Evolutionary conservation across 2,329 filamentous ascomycete genomes (phyloP).

Genomic region (Fusarium metavorans): DNA sequence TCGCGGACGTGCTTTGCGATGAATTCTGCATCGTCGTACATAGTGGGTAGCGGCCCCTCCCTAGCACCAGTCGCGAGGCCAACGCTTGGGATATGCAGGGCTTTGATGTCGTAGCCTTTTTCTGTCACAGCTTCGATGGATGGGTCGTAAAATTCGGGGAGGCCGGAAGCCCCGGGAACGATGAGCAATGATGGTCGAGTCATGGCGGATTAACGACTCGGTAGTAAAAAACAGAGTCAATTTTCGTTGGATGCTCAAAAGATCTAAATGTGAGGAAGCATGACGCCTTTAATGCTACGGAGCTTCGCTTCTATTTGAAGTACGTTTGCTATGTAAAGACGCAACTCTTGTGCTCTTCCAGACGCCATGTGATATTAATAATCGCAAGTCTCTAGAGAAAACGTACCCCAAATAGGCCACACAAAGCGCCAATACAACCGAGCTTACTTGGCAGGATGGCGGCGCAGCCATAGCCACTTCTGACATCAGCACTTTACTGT

Average conservation of each 20-base stretch:
- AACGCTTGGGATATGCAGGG: slow-evolving; percentile 10
- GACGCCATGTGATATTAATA: not conserved
- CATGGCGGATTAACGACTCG: not conserved
- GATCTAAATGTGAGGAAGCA: not conserved
- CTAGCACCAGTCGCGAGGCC: slow-evolving; percentile 3
- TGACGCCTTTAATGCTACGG: not conserved
- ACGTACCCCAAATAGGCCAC: not conserved
- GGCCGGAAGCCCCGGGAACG: slow-evolving; percentile 8
- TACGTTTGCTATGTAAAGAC: not conserved
- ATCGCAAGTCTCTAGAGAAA: not conserved
- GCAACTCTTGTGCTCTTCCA: not conserved
- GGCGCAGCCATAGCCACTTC: not conserved
- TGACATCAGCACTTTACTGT: not conserved
- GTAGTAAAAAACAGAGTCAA: not conserved
- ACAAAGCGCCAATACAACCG: not conserved
- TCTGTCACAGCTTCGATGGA: slow-evolving; percentile 2
- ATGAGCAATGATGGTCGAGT: slow-evolving; percentile 2
- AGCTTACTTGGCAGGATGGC: not conserved
- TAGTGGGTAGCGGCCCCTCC: slow-evolving; percentile 19
- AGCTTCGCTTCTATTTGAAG: not conserved
- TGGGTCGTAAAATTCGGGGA: slow-evolving; percentile 1
- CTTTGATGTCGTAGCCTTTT: slow-evolving; percentile 6
- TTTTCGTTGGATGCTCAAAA: not conserved
- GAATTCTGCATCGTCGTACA: slow-evolving; percentile 48
- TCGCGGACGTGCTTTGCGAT: slow-evolving; percentile 45